Percentiles rank a stretch among this genome's conserved stretches.
Evolutionary conservation across 2,329 filamentous ascomycete species (phyloP).

Genomic region (Sarocladium kiliense): DNA sequence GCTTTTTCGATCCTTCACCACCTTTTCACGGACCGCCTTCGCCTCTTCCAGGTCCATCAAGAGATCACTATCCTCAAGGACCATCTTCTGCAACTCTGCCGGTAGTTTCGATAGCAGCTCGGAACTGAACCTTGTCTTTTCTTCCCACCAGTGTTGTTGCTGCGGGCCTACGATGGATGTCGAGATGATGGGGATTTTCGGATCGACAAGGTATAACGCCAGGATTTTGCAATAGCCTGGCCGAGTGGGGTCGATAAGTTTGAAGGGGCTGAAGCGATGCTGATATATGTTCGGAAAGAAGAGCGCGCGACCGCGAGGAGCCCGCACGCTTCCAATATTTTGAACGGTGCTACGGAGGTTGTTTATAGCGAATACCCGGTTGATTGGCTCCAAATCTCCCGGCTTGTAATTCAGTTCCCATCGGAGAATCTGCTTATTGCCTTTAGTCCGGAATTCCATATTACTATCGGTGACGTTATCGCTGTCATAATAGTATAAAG

Average conservation of each 20-base stretch:
- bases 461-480: conserved; percentile 52
- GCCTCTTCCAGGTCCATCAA: conserved; percentile 19
- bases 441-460: conserved; percentile 45
- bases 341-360: conserved; percentile 18
- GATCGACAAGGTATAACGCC: conserved; percentile 57
- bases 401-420: conserved; percentile 21
- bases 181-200: conserved; percentile 36
- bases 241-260: conserved; percentile 42
- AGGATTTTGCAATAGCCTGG: conserved; percentile 56
- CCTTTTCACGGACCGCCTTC: conserved; percentile 17
- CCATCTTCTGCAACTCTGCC: conserved; percentile 16
- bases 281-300: conserved; percentile 52
- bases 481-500: conserved; percentile 57
- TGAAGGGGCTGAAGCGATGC: conserved; percentile 47
- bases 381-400: conserved; percentile 24
- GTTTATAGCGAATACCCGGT: conserved; percentile 25
- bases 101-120: conserved; percentile 13
- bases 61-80: conserved; percentile 16
- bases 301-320: conserved; percentile 41
- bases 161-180: conserved; percentile 41
- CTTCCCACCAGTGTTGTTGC: conserved; percentile 31
- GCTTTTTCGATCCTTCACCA: conserved; percentile 21
- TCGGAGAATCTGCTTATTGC: conserved; percentile 23
- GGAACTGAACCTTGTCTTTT: neutral
- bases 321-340: conserved; percentile 41